These are phyloP conservation scores for Neurospora sp. DNA, from an alignment of 495 filamentous ascomycete species.

Conservation along the genomic window DNA sequence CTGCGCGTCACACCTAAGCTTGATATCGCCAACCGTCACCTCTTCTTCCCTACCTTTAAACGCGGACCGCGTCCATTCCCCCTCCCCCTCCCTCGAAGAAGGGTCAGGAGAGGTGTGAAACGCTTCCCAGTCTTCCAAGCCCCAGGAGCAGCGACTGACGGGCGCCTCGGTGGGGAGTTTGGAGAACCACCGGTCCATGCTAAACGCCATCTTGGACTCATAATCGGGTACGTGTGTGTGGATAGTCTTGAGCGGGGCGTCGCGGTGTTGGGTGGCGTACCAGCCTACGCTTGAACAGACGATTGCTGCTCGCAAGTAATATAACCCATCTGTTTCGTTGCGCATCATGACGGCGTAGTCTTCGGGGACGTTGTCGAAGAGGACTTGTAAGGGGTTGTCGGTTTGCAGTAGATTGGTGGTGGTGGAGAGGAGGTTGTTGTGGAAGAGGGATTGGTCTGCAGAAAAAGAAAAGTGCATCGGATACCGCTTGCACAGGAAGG, in stretches of 20 bases:
- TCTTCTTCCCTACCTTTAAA: conserved; percentile 18
- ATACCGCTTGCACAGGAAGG: conserved; percentile 71
- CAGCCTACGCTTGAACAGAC: conserved; percentile 77
- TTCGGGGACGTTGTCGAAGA: conserved; percentile 78
- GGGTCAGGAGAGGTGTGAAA: conserved; percentile 41
- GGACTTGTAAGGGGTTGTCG: conserved; percentile 53
- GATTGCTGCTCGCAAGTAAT: conserved; percentile 68
- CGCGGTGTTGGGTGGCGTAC: conserved; percentile 69
- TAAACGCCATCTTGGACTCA: conserved; percentile 82
- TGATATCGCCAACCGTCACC: conserved; percentile 48
- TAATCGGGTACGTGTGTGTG: conserved; percentile 77
- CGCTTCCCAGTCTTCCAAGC: conserved; percentile 65
- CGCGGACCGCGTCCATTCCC: conserved; percentile 13
- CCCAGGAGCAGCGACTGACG: conserved; percentile 86
- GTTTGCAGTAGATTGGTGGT: conserved; percentile 51
- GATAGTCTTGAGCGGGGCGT: conserved; percentile 61
- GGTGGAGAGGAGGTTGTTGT: conserved; percentile 61
- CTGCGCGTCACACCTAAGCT: conserved; percentile 88
- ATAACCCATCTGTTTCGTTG: conserved; percentile 59
- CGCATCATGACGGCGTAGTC: conserved; percentile 78
- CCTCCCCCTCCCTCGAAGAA: neutral
- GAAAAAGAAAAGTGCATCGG: conserved; percentile 66
- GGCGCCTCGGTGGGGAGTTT: conserved; percentile 65
- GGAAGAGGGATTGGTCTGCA: conserved; percentile 47
- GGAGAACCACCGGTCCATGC: conserved; percentile 85